Percentiles rank a stretch among this genome's conserved stretches.
phyloP scores from a whole-genome alignment of 352 stramenopile genomes.

The Hyaloperonospora brassicae region DNA sequence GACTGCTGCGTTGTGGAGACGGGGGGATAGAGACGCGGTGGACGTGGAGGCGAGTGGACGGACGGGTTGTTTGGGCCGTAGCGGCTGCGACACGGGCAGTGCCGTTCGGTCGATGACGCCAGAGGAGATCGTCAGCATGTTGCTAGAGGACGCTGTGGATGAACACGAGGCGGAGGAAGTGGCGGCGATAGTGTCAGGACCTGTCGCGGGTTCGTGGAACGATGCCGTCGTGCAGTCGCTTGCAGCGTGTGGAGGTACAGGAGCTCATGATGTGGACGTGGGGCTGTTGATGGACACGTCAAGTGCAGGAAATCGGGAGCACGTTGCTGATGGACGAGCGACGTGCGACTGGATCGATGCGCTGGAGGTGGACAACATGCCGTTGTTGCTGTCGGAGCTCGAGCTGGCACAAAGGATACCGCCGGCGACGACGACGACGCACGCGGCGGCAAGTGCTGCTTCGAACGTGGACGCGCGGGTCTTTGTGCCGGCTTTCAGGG shows the following conservation, averaged over 20 bases:
- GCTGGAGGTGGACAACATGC: constrained; percentile 45
- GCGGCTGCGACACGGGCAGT: constrained; percentile 19
- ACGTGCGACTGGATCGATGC: constrained; percentile 41
- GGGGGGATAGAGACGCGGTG: constrained; percentile 45
- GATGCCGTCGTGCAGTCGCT: constrained; percentile 10
- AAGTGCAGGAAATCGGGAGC: constrained; percentile 4
- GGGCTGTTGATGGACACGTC: constrained; percentile 18
- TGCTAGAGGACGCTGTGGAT: constrained; percentile 4
- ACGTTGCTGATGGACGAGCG: constrained; percentile 8
- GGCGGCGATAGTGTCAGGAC: constrained; percentile 17
- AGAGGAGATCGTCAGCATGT: not conserved
- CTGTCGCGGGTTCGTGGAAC: constrained; percentile 11
- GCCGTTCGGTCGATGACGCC: constrained; percentile 4
- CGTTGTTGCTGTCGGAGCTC: constrained; percentile 39
- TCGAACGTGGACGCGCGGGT: constrained; percentile 37
- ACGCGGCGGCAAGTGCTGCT: constrained; percentile 1
- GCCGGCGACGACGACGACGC: constrained; percentile 7
- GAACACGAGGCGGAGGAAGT: constrained; percentile 8
- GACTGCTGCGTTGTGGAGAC: constrained; percentile 45
- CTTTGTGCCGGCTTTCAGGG: constrained; percentile 48
- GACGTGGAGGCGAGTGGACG: too few species aligned
- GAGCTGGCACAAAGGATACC: constrained; percentile 15
- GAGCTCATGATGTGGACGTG: too few species aligned
- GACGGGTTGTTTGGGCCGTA: constrained; percentile 30
- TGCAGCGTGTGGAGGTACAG: too few species aligned